Evolutionary conservation across 2,329 filamentous ascomycete genomes (phyloP), one percentile per base, ranked within the genome.

Genomic region (Penicillium sp.): DNA sequence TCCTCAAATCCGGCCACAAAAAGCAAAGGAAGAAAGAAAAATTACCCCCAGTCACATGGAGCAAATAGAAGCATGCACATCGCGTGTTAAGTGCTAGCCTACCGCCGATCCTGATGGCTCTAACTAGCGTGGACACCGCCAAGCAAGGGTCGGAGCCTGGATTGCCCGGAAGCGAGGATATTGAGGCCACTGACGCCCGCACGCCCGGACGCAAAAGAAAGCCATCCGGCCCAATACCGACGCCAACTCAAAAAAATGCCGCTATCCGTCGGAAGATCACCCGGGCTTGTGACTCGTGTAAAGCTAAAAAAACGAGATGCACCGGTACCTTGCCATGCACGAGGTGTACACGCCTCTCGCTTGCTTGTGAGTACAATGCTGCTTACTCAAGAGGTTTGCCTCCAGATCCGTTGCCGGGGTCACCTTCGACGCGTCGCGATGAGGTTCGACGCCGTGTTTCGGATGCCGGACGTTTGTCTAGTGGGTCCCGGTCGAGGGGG

Each of bases 281-380:
- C 26, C 60, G 72, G 43, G 72, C 72, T 27, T 74, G 72, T 60
- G 72, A 74, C 60, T 68, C 65, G 37, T 74, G 72, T 60, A 74
- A 74, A 59, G 59, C 67, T 41, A 74, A 74, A 58, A 74, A 74
- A 55, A 73, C 70, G 3, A 64, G 69, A 20, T 74, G 72, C 44
- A 73, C 71, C 0, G 72, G 72, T 35, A 74, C 72, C 2, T 50
- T 74, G 15, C 72, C 72, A 2, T 74, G 72, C 40, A 59, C 66
- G 14, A 62, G 71, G 54, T 74, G 72, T 51, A 68, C 64, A 8
- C 63, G 69, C 20, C 58, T 73, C 14, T 69, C 67, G 23, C 62
- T 73, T 3, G 22, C 55, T 11, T 74, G 72, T 53, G 65, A 66
- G 55, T 74, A 74, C 55, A 73, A 69, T 46, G 72, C 72, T 2